A percentile compares a stretch with the other conserved stretches of the same genome.
phyloP scores from a whole-genome alignment of 768 basidiomycete species.

The Kwoniella sp. region DNA sequence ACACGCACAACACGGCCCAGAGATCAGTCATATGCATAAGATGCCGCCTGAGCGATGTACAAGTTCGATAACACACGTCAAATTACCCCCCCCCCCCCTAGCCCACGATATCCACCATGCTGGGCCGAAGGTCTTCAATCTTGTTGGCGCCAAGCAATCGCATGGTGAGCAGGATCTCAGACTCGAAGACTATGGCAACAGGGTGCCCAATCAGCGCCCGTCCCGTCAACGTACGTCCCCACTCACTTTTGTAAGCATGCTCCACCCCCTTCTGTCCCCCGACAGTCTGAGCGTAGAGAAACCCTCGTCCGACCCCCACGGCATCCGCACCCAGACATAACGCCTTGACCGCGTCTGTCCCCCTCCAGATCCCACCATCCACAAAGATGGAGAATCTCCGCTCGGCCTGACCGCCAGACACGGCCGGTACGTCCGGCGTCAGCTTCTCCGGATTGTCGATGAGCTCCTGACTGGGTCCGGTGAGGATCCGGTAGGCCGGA shows the following conservation, averaged over 20 bases:
- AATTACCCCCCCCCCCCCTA: too few relatives aligned
- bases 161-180: conserved; percentile 75
- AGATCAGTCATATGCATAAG: too few relatives aligned
- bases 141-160: conserved; percentile 65
- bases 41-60: too few relatives aligned
- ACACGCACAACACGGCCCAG: too few relatives aligned
- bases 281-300: conserved; percentile 43
- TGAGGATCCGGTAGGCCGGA: conserved; percentile 31
- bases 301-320: conserved; percentile 46
- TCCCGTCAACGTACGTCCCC: neutral
- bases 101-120: conserved; percentile 59
- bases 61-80: too few relatives aligned
- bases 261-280: conserved; percentile 39
- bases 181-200: conserved; percentile 57
- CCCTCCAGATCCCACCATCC: conserved; percentile 38
- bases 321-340: conserved; percentile 47
- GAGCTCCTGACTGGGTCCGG: conserved; percentile 16
- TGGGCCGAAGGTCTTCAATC: conserved; percentile 64
- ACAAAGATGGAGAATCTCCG: conserved; percentile 30
- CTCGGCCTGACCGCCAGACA: conserved; percentile 4
- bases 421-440: neutral
- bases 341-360: conserved; percentile 47
- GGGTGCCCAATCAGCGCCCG: neutral
- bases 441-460: conserved; percentile 3
- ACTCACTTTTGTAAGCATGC: conserved; percentile 44